Evolutionary conservation across 2,329 filamentous ascomycete genomes (phyloP), one percentile per base, ranked within the genome.

Genomic region (Pseudopithomyces maydicus): DNA sequence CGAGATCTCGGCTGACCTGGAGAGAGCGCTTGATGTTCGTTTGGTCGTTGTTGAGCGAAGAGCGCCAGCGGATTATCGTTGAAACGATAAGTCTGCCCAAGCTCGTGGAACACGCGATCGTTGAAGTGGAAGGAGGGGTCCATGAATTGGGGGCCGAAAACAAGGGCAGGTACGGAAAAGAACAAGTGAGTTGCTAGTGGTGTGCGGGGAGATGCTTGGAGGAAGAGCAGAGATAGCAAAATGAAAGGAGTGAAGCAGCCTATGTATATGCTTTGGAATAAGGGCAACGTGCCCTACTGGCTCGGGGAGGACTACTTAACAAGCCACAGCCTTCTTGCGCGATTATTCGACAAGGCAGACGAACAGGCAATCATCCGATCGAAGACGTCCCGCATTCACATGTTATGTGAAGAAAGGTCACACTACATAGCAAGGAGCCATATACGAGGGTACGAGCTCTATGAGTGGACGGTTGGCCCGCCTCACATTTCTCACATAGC

Each of bases 281-380:
- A 52, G 55, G 49, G 50, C 49, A 47, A 39, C 6, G 38, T 33
- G 51, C 55, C 46, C 45, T 49, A 54, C 45, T 54, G 54, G 54
- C 38, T 43, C 3, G 26, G 15, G 55, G 36, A 57, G 55, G 51
- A 58, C 55, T 15, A 22, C 48, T 48, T 56, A 48, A 54, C 50
- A 46, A 44, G 39, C 44, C 43, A 49, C 44, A 56, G 50, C 36
- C 54, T 49, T 14, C 22, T 39, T 51, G 57, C 50, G 57, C 53
- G 57, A 56, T 59, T 59, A 56, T 51, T 59, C 54, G 53, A 56
- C 44, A 42, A 59, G 57, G 50, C 57, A 54, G 57, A 56, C 29
- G 33, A 41, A 17, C 33, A 53, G 56, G 56, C 52, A 55, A 53
- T 38, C 48, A 44, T 52, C 52, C 44, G 35, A 23, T 20, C 22